Conservation (phyloP, 2,329 filamentous ascomycete genomes). For the Pseudomassariella vexata region DNA sequence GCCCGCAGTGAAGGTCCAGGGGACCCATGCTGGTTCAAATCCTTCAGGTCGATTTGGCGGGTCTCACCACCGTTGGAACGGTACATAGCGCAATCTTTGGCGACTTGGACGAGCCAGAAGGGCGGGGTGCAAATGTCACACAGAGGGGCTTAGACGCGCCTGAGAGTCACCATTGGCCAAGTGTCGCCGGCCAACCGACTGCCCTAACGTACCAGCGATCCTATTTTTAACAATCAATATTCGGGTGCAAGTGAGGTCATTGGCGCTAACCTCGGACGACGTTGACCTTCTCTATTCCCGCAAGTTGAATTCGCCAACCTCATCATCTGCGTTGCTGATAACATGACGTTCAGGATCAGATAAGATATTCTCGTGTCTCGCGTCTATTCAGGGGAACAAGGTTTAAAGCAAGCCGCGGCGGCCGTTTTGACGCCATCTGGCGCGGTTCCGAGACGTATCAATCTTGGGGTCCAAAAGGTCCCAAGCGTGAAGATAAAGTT, state of each 20-base stretch:
- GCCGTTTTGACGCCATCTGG: constrained; percentile 1
- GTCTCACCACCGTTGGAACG: constrained; percentile 7
- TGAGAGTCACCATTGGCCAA: not conserved
- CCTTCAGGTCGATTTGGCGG: constrained; percentile 6
- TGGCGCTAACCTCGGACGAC: too few relatives aligned
- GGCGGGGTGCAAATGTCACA: not conserved
- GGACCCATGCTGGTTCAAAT: constrained; percentile 5
- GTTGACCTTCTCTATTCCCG: too few relatives aligned
- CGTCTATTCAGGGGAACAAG: too few relatives aligned
- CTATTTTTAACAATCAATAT: constrained; percentile 7
- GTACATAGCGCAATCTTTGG: constrained; percentile 5
- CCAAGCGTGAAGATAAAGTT: too few relatives aligned
- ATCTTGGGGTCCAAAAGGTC: constrained; percentile 7
- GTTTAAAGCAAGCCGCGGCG: too few relatives aligned
- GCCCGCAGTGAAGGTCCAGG: constrained; percentile 1
- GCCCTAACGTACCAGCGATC: not conserved
- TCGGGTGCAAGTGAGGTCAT: too few relatives aligned
- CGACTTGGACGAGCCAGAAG: not conserved
- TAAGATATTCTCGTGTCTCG: not conserved
- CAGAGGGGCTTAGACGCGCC: constrained; percentile 5
- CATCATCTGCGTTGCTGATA: too few relatives aligned
- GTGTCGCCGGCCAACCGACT: not conserved
- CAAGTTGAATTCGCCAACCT: too few relatives aligned
- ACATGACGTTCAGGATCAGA: too few relatives aligned
- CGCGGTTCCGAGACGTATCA: not conserved